Conservation (phyloP, 169 alveolate species). For the Cryptosporidium ubiquitum region DNA sequence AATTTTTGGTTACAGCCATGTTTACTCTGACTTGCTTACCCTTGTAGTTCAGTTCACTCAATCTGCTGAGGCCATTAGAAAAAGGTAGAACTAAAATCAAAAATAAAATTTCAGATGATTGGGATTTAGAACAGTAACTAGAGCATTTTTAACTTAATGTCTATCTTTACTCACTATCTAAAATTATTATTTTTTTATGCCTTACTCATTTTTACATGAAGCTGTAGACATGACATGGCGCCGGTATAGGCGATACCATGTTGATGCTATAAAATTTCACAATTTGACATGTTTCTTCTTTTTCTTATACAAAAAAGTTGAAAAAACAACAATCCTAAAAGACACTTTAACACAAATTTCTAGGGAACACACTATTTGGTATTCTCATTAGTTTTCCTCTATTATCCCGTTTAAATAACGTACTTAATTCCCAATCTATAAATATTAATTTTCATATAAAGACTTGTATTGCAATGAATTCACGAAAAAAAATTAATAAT, state of each 20-base stretch:
- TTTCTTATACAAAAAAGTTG: neutral
- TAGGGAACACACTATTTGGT: neutral
- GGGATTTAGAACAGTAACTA: neutral
- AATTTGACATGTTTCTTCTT: slow-evolving; percentile 30
- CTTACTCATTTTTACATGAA: slow-evolving; percentile 29
- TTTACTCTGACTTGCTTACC: neutral
- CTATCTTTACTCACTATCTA: neutral
- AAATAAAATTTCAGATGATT: too few species aligned
- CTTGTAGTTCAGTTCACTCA: neutral
- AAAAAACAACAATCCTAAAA: neutral
- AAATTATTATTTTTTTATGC: neutral
- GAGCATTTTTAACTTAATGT: neutral
- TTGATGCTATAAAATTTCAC: neutral
- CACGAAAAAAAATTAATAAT: slow-evolving; percentile 34
- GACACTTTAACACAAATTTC: neutral
- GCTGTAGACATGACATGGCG: slow-evolving; percentile 62
- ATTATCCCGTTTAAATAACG: neutral
- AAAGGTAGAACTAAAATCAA: too few species aligned
- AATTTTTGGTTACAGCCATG: too few species aligned
- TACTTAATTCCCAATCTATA: neutral
- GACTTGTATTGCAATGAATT: slow-evolving; percentile 7
- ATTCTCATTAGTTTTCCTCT: neutral
- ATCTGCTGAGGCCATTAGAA: neutral
- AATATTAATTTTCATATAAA: neutral
- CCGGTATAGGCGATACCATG: slow-evolving; percentile 40